A percentile compares a stretch with the other conserved stretches of the same genome.
These are phyloP conservation scores for Fusarium sp. DNA, from an alignment of 2,329 filamentous ascomycete species.

Conservation along the genomic window DNA sequence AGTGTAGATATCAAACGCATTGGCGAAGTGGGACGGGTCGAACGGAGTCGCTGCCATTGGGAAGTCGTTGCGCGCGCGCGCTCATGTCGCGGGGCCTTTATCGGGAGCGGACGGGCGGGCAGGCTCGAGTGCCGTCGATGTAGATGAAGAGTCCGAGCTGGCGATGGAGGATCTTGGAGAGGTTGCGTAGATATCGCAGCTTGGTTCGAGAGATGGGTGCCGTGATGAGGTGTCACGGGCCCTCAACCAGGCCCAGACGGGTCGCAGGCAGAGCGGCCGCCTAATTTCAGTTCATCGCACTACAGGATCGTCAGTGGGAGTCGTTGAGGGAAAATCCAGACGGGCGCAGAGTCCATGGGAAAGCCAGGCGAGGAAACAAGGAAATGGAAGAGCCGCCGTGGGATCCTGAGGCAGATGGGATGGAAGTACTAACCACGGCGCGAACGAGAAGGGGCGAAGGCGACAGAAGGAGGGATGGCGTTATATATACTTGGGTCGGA, in stretches of 20 bases:
- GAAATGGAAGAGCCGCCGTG: not conserved
- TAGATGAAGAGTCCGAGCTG: not conserved
- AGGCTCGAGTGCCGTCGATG: conserved; percentile 17
- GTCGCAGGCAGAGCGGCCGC: conserved; percentile 47
- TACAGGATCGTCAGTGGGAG: conserved; percentile 29
- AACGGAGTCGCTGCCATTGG: conserved; percentile 66
- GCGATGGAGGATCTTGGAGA: not conserved
- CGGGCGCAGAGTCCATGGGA: conserved; percentile 26
- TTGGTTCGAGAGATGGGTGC: conserved; percentile 23
- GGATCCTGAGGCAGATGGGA: conserved; percentile 19
- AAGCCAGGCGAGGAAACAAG: conserved; percentile 7
- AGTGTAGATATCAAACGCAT: conserved; percentile 67
- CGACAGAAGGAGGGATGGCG: conserved; percentile 6
- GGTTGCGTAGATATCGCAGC: conserved; percentile 16
- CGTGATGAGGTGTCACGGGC: conserved; percentile 41
- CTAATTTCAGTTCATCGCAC: conserved; percentile 53
- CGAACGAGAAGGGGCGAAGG: conserved; percentile 13
- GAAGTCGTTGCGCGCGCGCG: conserved; percentile 28
- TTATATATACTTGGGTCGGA: conserved; percentile 28
- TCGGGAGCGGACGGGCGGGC: conserved; percentile 8
- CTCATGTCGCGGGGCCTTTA: conserved; percentile 44
- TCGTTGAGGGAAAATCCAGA: conserved; percentile 6
- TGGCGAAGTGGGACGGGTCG: conserved; percentile 56
- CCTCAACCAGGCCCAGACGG: conserved; percentile 50
- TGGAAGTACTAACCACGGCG: conserved; percentile 38